These are phyloP conservation scores for Candida silvicultrix DNA, from an alignment of 805 yeast species.

Conservation along the genomic window DNA sequence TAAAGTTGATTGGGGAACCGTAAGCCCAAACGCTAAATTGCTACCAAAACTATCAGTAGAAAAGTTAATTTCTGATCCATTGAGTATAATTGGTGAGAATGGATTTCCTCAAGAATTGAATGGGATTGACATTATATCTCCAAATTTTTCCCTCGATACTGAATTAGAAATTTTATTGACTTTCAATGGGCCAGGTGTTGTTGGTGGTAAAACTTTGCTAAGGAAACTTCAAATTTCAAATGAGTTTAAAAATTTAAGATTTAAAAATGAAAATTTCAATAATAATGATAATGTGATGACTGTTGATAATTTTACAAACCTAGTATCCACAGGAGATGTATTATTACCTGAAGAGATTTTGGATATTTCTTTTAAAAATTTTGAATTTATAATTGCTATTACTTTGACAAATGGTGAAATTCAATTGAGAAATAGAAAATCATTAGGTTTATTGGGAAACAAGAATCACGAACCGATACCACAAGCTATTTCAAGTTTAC, in stretches of 20 bases:
- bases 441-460: constrained; percentile 14
- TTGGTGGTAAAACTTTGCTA: constrained; percentile 12
- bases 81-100: constrained; percentile 18
- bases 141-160: constrained; percentile 35
- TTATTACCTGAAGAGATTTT: constrained; percentile 19
- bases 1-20: constrained; percentile 49
- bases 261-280: constrained; percentile 11
- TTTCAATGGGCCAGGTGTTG: constrained; percentile 24
- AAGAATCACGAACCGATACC: constrained; percentile 20
- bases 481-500: constrained; percentile 31
- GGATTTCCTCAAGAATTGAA: constrained; percentile 25
- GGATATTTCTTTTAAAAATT: constrained; percentile 28
- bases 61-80: constrained; percentile 24
- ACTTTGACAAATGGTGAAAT: constrained; percentile 37
- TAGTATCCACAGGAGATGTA: constrained; percentile 15
- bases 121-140: constrained; percentile 38
- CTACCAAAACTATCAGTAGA: constrained; percentile 33
- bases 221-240: constrained; percentile 18
- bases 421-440: constrained; percentile 37
- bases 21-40: constrained; percentile 29
- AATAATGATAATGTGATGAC: constrained; percentile 16
- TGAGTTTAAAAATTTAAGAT: constrained; percentile 16
- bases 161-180: constrained; percentile 40
- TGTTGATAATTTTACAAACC: background rate
- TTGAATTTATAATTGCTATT: constrained; percentile 35